A percentile compares a stretch with the other conserved stretches of the same genome.
Conservation (phyloP, 2,329 filamentous ascomycete species). For the Scolecobasidium constrictum region DNA sequence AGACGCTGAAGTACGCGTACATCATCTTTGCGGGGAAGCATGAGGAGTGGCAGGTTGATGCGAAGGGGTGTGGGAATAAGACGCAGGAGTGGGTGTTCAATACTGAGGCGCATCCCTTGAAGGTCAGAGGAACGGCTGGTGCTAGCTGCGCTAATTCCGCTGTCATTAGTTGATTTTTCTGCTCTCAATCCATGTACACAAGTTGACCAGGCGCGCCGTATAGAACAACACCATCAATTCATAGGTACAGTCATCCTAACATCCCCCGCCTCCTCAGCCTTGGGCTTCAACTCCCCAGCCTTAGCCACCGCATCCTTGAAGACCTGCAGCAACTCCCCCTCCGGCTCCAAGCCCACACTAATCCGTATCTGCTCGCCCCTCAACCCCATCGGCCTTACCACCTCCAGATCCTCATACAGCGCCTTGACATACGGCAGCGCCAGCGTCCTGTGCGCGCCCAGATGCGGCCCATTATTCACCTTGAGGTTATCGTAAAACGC, state of each 20-base stretch:
- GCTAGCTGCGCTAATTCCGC: no score
- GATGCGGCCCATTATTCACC: slow-evolving; percentile 42
- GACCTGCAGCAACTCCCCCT: slow-evolving; percentile 4
- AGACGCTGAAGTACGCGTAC: slow-evolving; percentile 78
- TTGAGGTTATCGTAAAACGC: slow-evolving; percentile 41
- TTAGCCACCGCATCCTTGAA: slow-evolving; percentile 7
- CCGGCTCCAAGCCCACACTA: slow-evolving; percentile 36
- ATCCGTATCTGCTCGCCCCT: slow-evolving; percentile 34
- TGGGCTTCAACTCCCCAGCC: slow-evolving; percentile 2
- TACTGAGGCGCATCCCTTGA: slow-evolving; percentile 54
- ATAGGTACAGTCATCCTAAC: no score
- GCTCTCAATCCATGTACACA: no score
- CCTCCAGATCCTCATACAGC: slow-evolving; percentile 30
- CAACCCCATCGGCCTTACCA: slow-evolving; percentile 28
- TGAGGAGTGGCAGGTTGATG: slow-evolving; percentile 45
- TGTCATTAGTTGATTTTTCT: no score
- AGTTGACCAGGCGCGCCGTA: no score
- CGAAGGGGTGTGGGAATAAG: slow-evolving; percentile 24
- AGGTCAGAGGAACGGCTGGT: no score
- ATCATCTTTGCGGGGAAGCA: slow-evolving; percentile 56
- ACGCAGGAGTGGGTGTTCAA: slow-evolving; percentile 51
- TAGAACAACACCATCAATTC: no score
- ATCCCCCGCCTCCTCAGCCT: background rate
- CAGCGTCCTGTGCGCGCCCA: slow-evolving; percentile 43
- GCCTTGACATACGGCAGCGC: slow-evolving; percentile 37